These are phyloP conservation scores for Cladosporium velox DNA, from an alignment of 2,329 filamentous ascomycete species.

Conservation along the genomic window DNA sequence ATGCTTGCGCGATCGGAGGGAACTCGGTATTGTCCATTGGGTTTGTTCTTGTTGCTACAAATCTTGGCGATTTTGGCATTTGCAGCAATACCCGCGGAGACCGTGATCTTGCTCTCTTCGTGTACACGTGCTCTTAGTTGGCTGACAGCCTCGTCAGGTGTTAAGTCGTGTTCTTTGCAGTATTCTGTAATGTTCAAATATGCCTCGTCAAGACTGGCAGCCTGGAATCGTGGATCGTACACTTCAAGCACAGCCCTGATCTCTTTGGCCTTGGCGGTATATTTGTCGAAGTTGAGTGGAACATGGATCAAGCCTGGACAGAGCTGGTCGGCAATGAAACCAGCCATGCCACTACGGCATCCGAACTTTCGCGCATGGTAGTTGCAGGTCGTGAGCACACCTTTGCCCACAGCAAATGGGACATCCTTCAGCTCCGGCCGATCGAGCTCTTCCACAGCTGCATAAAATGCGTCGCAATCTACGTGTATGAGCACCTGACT, in stretches of 20 bases:
- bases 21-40: slow-evolving; percentile 85
- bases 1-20: slow-evolving; percentile 72
- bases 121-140: slow-evolving; percentile 77
- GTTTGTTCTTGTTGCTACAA: slow-evolving; percentile 92
- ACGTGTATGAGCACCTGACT: slow-evolving; percentile 86
- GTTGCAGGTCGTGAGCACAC: slow-evolving; percentile 73
- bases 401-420: slow-evolving; percentile 86
- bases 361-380: slow-evolving; percentile 89
- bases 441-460: slow-evolving; percentile 77
- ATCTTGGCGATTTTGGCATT: slow-evolving; percentile 96
- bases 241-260: slow-evolving; percentile 76
- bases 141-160: slow-evolving; percentile 71
- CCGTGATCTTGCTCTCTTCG: slow-evolving; percentile 76
- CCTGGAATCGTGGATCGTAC: slow-evolving; percentile 92
- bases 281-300: slow-evolving; percentile 86
- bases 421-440: slow-evolving; percentile 80
- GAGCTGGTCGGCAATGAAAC: slow-evolving; percentile 91
- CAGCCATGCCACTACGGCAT: slow-evolving; percentile 91
- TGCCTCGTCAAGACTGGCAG: slow-evolving; percentile 92
- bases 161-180: slow-evolving; percentile 67
- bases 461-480: slow-evolving; percentile 97
- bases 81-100: slow-evolving; percentile 90
- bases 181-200: slow-evolving; percentile 93
- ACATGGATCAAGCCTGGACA: slow-evolving; percentile 83
- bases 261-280: slow-evolving; percentile 84